These are phyloP conservation scores for Xylaria polymorpha DNA, from an alignment of 2,329 filamentous ascomycete genomes.

Conservation along the genomic window DNA sequence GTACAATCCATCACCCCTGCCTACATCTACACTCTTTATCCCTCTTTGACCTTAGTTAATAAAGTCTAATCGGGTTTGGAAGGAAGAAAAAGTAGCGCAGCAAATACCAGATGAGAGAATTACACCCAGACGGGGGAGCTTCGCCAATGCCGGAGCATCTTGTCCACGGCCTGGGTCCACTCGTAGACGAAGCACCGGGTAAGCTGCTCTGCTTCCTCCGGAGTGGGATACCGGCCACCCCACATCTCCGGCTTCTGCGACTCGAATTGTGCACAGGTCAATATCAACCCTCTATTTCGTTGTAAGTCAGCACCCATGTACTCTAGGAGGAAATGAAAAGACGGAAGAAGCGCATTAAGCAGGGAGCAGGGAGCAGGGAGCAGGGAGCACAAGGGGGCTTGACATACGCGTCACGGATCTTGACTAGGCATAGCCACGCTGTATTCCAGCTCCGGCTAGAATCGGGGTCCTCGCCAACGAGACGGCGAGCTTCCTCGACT, in stretches of 20 bases:
- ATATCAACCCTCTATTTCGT: slow-evolving; percentile 65
- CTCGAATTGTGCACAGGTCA: slow-evolving; percentile 69
- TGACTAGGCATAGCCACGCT: slow-evolving; percentile 76
- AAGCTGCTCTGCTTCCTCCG: slow-evolving; percentile 68
- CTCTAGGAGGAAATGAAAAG: background rate
- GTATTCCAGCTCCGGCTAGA: slow-evolving; percentile 81
- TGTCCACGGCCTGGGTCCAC: slow-evolving; percentile 73
- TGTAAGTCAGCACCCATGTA: slow-evolving; percentile 8
- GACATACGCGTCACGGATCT: slow-evolving; percentile 73
- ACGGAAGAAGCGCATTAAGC: background rate
- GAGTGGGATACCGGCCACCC: slow-evolving; percentile 68
- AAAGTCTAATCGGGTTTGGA: background rate
- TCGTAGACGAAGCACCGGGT: slow-evolving; percentile 72
- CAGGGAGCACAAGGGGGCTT: background rate
- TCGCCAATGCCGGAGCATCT: slow-evolving; percentile 77
- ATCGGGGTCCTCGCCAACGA: slow-evolving; percentile 71
- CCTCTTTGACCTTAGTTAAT: background rate
- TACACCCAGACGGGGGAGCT: slow-evolving; percentile 67
- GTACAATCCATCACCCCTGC: slow-evolving; percentile 16
- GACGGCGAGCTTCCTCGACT: slow-evolving; percentile 71
- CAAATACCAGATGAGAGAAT: slow-evolving; percentile 24
- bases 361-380: background rate
- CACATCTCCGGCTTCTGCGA: slow-evolving; percentile 76
- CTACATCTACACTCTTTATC: background rate
- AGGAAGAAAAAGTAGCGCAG: background rate